Conservation (phyloP, 2,329 filamentous ascomycete genomes). For the Talaromyces sp. region DNA sequence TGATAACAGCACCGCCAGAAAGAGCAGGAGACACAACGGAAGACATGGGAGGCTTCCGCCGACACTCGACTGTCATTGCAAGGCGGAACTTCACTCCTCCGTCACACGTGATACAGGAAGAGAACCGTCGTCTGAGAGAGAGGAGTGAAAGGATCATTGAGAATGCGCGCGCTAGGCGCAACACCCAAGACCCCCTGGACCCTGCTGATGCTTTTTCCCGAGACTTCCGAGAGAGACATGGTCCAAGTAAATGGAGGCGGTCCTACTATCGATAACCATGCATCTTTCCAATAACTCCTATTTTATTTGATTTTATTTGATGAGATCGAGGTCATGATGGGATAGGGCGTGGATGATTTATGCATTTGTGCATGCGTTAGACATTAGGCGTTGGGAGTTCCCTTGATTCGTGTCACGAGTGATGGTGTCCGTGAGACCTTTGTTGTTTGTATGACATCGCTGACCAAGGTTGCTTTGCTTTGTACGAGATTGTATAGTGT, state of each 20-base stretch:
- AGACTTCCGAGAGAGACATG: background rate
- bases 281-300: background rate
- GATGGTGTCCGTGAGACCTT: background rate
- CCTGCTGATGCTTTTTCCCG: background rate
- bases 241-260: background rate
- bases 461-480: background rate
- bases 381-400: background rate
- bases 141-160: constrained; percentile 22
- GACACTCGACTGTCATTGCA: constrained; percentile 7
- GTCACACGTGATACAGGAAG: constrained; percentile 28
- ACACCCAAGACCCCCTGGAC: constrained; percentile 14
- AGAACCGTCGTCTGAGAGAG: constrained; percentile 23
- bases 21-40: background rate
- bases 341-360: background rate
- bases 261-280: background rate
- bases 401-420: background rate
- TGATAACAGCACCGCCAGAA: background rate
- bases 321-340: background rate
- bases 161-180: constrained; percentile 20
- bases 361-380: background rate
- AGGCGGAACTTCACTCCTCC: constrained; percentile 6
- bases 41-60: background rate
- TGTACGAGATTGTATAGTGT: background rate
- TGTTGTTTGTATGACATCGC: background rate
- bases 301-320: too few relatives aligned